Evolutionary conservation across 1,284 basidiomycete species (phyloP), one percentile per base, ranked within the genome.

Genomic region (Fistulina hepatica): DNA sequence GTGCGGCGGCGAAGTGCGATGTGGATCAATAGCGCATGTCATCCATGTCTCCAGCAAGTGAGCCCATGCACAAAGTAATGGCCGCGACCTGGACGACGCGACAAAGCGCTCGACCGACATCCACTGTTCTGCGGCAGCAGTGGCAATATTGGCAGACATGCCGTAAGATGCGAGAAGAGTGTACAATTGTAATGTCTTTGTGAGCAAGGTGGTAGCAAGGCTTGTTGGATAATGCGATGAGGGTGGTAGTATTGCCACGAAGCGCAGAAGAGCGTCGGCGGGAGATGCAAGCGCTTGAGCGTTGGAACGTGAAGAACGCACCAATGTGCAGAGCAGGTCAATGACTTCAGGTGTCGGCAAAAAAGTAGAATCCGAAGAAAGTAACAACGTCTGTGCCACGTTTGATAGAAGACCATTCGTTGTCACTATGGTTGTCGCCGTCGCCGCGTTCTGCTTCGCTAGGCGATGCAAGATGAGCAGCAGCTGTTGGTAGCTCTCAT

Each of bases 1-100:
- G 56, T 97, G 92, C 12, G 69, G 69, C 0, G 86, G 88, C 6
- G 77, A 81, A 6, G 90, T 93, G 41, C 71, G 67, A 55, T 97
- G 93, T 2, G 93, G 92, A 53, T 97, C 85, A 15, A 76, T 71
- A 0, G 91, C 86, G 48, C 89, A 93, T 2, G 75, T 65, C 6
- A 69, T 81, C 91, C 91, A 97, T 0, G 69, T 61, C 38, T 74
- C 70, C 2, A 89, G 49, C 3, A 88, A 56, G 28, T 53, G 55
- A 10, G 60, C 59, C 72, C 71, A 89, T 8, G 69, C 62, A 19
- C 54, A 48, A 23, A 60, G 56, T 12, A 78, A 49, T 22, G 40
- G 41, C 15, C 41, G 44, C 5, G 61, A 45, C 9, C 19, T 19
- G 5, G 28, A 11, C 28, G 13, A 16, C 10, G 19, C 8, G 3